Base-by-base conservation (phyloP, 768 basidiomycete genomes). In the Pleurotus ostreatus region DNA sequence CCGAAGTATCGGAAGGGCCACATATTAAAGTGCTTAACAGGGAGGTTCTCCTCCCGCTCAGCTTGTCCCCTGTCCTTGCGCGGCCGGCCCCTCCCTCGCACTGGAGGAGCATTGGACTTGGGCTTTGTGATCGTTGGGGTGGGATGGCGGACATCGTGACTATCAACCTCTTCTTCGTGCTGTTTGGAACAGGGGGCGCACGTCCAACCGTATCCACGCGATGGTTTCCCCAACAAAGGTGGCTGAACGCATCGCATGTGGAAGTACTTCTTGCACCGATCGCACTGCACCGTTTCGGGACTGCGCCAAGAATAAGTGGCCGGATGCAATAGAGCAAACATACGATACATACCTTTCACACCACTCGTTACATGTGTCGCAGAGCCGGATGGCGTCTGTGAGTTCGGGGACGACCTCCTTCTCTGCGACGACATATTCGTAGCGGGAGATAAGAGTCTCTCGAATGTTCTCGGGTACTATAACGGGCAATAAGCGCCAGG, bases 1-100 rank as follows among this genome's bases (percentile, higher is more conserved):
- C 94, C 94, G 70, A 98, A 98, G 73, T 99, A 99, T 56, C 97
- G 81, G 73, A 95, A 97, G 3, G 86, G 91, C 92, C 89, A 95
- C 85, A 87, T 87, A 69, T 87, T 92, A 74, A 82, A 94, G 70
- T 92, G 88, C 65, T 89, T 92, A 58, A 92, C 84, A 18, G 84
- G 80, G 56, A 87, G 72, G 59, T 80, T 88, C 70, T 89, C 88
- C 68, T 90, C 89, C 62, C 82, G 83, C 64, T 92, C 89, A 2
- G 87, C 85, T 55, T 85, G 80, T 45, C 70, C 70, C 59, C 82
- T 80, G 64, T 91, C 89, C 65, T 92, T 92, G 46, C 89, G 79
- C 34, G 90, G 90, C 55, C 89, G 77, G 5, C 89, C 89, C 58
- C 87, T 80, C 18, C 87, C 88, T 53, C 86, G 76, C 45, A 83